phyloP scores from a whole-genome alignment of 2,329 filamentous ascomycete species.

The Fusarium gaditjirri region DNA sequence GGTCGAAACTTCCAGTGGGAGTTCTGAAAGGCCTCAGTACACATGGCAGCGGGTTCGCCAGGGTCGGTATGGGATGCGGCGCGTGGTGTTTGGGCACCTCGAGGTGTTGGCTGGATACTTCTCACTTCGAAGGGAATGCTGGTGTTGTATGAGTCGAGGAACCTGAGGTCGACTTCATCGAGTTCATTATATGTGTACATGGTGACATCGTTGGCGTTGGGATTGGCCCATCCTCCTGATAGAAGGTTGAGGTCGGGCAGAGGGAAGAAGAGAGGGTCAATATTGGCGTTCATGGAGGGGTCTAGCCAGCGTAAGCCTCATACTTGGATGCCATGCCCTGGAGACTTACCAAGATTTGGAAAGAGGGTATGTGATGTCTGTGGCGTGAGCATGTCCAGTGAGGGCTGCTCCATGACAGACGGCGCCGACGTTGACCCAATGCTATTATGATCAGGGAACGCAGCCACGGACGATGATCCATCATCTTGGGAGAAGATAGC shows the following conservation, averaged over 20 bases:
- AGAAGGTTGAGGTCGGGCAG: conserved; percentile 38
- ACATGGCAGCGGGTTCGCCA: conserved; percentile 31
- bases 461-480: background rate
- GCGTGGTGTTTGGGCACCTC: conserved; percentile 22
- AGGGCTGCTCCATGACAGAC: conserved; percentile 10
- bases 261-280: conserved; percentile 19
- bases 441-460: background rate
- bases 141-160: conserved; percentile 48
- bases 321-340: rapidly evolving
- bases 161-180: conserved; percentile 47
- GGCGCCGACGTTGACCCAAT: background rate
- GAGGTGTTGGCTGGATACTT: conserved; percentile 11
- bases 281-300: background rate
- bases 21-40: conserved; percentile 41
- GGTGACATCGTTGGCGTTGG: background rate
- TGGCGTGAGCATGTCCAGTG: conserved; percentile 16
- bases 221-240: conserved; percentile 18
- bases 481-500: conserved; percentile 8
- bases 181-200: conserved; percentile 41
- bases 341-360: conserved; percentile 16
- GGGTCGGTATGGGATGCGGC: conserved; percentile 11
- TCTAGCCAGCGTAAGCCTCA: conserved; percentile 2
- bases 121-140: conserved; percentile 45
- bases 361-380: conserved; percentile 21
- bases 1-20: conserved; percentile 48